Conservation (phyloP, 2,329 filamentous ascomycete genomes). For the Beauveria caledonica region DNA sequence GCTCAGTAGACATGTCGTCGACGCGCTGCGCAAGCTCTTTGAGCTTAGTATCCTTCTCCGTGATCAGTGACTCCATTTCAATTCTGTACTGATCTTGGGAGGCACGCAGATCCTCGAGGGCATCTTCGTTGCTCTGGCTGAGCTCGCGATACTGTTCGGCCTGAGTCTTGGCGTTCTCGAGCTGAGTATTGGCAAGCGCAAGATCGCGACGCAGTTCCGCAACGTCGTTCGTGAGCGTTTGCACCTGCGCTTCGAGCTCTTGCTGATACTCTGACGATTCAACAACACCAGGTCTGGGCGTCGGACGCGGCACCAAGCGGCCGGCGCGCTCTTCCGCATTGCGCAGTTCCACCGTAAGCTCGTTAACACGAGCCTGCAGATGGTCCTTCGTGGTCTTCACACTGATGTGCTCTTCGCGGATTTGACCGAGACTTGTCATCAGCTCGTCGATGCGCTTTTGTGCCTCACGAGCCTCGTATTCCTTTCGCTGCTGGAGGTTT, state of each 20-base stretch:
- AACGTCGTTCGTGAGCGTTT: slow-evolving; percentile 76
- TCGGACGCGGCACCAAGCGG: slow-evolving; percentile 72
- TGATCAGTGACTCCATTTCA: slow-evolving; percentile 68
- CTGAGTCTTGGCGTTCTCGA: slow-evolving; percentile 73
- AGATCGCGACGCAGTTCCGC: slow-evolving; percentile 82
- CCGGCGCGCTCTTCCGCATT: slow-evolving; percentile 83
- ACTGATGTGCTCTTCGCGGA: slow-evolving; percentile 77
- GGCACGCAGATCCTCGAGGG: slow-evolving; percentile 67
- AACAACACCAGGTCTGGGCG: slow-evolving; percentile 46
- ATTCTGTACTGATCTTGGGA: slow-evolving; percentile 82
- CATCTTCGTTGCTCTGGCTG: slow-evolving; percentile 79
- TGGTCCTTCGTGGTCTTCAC: slow-evolving; percentile 85
- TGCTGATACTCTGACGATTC: slow-evolving; percentile 39
- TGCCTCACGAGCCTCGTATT: slow-evolving; percentile 80
- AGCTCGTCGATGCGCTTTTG: slow-evolving; percentile 92
- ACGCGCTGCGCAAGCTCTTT: slow-evolving; percentile 75
- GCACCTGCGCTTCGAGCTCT: slow-evolving; percentile 52
- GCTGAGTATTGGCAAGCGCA: slow-evolving; percentile 68
- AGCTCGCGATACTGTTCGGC: slow-evolving; percentile 84
- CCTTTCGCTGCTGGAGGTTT: slow-evolving; percentile 73
- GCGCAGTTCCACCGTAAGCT: slow-evolving; percentile 78
- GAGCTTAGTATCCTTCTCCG: slow-evolving; percentile 72
- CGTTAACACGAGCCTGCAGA: slow-evolving; percentile 79
- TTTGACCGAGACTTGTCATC: slow-evolving; percentile 66
- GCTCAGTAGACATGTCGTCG: slow-evolving; percentile 74